Percentiles rank a stretch among this genome's conserved stretches.
Conservation (phyloP, 73 alveolate species). For the Paraurostyla sp. region DNA sequence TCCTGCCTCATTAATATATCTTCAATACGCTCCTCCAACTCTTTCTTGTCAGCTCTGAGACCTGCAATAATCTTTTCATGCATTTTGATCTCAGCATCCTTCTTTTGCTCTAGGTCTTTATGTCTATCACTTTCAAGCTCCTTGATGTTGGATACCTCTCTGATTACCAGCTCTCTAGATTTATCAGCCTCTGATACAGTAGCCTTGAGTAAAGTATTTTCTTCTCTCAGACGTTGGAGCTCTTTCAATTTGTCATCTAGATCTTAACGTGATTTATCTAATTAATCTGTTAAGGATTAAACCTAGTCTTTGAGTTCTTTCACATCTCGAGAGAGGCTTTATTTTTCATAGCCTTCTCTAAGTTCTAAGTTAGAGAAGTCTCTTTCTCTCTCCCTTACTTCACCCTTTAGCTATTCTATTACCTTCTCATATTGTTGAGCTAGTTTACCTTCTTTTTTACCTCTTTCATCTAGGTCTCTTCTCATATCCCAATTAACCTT, state of each 20-base stretch:
- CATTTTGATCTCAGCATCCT: conserved; percentile 40
- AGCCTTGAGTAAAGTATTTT: conserved; percentile 39
- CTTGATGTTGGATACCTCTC: conserved; percentile 29
- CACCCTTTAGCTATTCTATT: conserved; percentile 55
- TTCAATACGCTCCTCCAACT: conserved; percentile 49
- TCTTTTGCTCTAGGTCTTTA: background rate
- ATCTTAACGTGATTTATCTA: background rate
- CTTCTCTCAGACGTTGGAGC: background rate
- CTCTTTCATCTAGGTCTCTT: background rate
- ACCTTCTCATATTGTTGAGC: conserved; percentile 46
- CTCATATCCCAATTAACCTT: conserved; percentile 27
- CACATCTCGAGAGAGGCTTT: conserved; percentile 6
- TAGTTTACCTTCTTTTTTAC: conserved; percentile 43
- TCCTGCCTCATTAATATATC: conserved; percentile 28
- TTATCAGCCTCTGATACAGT: conserved; percentile 32
- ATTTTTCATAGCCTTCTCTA: conserved; percentile 47
- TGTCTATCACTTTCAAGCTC: conserved; percentile 16
- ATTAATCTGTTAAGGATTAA: background rate
- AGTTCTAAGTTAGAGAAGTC: conserved; percentile 30
- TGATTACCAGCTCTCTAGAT: conserved; percentile 34
- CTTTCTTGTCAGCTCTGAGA: conserved; percentile 38
- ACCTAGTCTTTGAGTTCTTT: background rate
- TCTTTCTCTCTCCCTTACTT: conserved; percentile 54
- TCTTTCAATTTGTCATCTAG: conserved; percentile 3
- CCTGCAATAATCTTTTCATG: conserved; percentile 23